These are phyloP conservation scores for Vigna reflexopilosa DNA, from an alignment of 306 rosid genomes.

Conservation along the genomic window DNA sequence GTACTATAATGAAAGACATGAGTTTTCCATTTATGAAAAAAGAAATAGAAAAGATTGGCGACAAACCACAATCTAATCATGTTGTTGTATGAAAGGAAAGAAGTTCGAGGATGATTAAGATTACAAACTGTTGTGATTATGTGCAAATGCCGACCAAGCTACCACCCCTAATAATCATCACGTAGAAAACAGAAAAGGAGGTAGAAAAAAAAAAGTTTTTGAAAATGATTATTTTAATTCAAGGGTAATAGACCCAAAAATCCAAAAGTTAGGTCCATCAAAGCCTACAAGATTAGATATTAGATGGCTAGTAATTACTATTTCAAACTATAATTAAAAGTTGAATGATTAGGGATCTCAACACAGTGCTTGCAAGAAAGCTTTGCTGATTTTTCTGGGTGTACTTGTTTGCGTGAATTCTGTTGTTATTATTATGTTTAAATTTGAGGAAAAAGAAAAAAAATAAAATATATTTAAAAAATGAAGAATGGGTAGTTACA, in stretches of 20 bases:
- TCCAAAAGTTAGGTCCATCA: conserved; percentile 40
- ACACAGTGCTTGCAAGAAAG: conserved; percentile 30
- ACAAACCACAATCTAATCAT: conserved; percentile 23
- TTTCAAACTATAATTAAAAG: conserved; percentile 44
- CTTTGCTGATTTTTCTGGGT: background rate
- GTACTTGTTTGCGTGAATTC: background rate
- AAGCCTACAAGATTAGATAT: conserved; percentile 40
- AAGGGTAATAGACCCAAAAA: conserved; percentile 40
- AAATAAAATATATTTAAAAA: background rate
- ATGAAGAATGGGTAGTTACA: background rate
- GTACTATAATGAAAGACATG: background rate
- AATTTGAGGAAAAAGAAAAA: background rate
- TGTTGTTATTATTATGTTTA: background rate
- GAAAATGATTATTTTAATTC: conserved; percentile 44
- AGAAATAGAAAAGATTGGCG: background rate
- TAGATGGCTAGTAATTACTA: conserved; percentile 13
- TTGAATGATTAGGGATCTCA: conserved; percentile 54
- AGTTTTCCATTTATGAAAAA: background rate
- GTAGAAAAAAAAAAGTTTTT: background rate
- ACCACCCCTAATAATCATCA: conserved; percentile 33
- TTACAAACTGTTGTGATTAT: conserved; percentile 22
- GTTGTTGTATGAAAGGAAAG: conserved; percentile 32
- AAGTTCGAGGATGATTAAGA: conserved; percentile 10
- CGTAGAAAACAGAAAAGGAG: conserved; percentile 30
- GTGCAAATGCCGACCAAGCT: conserved; percentile 40